phyloP scores from a whole-genome alignment of 176 grass and related monocot genomes.

The Dactylis glomerata region DNA sequence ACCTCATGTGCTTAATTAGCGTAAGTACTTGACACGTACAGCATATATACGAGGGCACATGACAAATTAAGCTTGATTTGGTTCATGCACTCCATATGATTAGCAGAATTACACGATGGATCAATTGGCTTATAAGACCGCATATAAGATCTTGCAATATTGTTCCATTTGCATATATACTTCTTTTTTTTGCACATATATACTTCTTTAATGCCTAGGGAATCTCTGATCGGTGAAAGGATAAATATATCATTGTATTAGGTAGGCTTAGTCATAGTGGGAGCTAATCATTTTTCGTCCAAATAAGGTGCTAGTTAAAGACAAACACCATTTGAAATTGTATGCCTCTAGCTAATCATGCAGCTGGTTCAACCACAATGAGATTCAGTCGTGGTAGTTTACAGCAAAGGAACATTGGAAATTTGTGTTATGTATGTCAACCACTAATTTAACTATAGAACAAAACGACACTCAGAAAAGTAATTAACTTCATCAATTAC shows the following conservation, averaged over 20 bases:
- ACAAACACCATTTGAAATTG: slow-evolving; percentile 20
- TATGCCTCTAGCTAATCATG: background rate
- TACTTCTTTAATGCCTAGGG: slow-evolving; percentile 13
- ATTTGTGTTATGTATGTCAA: too few relatives aligned
- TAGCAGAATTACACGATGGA: background rate
- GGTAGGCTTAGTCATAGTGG: slow-evolving; percentile 29
- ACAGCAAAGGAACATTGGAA: too few relatives aligned
- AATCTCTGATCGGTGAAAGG: slow-evolving; percentile 34
- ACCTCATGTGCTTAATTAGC: background rate
- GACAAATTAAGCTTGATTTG: slow-evolving; percentile 12
- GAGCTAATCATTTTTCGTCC: slow-evolving; percentile 23
- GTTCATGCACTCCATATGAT: slow-evolving; percentile 12
- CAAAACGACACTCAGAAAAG: background rate
- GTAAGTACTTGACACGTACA: slow-evolving; percentile 33
- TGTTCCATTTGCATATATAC: background rate
- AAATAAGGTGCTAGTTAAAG: slow-evolving; percentile 21
- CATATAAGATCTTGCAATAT: background rate
- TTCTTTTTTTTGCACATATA: too few relatives aligned
- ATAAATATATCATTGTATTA: background rate
- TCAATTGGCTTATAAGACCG: background rate
- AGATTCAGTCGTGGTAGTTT: too few relatives aligned
- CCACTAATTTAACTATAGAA: background rate
- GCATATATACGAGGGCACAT: slow-evolving; percentile 21
- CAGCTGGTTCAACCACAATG: background rate
- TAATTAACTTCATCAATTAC: background rate